Conservation (phyloP, 495 filamentous ascomycete species). For the Aspergillus haitiensis region DNA sequence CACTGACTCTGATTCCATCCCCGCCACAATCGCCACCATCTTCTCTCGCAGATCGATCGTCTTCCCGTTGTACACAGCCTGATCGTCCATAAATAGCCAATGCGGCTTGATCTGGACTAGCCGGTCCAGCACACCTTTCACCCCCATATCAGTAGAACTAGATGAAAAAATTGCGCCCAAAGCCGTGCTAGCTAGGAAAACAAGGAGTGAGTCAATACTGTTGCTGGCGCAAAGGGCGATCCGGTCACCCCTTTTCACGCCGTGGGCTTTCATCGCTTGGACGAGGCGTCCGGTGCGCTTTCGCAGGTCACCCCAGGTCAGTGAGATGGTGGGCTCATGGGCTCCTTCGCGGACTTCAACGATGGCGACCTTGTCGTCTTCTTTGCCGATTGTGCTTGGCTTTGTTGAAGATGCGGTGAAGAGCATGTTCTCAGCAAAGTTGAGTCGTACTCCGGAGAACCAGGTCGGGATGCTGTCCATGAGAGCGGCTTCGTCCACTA, state of each 20-base stretch:
- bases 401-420: conserved; percentile 19
- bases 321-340: conserved; percentile 47
- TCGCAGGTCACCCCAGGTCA: conserved; percentile 65
- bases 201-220: conserved; percentile 63
- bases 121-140: conserved; percentile 70
- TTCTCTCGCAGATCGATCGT: conserved; percentile 66
- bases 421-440: conserved; percentile 80
- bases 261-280: conserved; percentile 60
- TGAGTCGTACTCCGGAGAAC: conserved; percentile 60
- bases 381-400: conserved; percentile 50
- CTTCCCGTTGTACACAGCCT: conserved; percentile 76
- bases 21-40: conserved; percentile 63
- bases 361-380: conserved; percentile 64
- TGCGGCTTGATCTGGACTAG: conserved; percentile 67
- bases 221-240: conserved; percentile 69
- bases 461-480: conserved; percentile 51
- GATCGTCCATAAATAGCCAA: conserved; percentile 76
- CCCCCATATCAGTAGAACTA: conserved; percentile 75
- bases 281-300: conserved; percentile 52
- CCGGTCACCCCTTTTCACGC: conserved; percentile 66
- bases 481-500: conserved; percentile 62
- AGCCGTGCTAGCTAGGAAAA: conserved; percentile 62
- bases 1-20: conserved; percentile 53
- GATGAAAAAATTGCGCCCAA: conserved; percentile 74
- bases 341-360: conserved; percentile 70